Evolutionary conservation across 2,329 filamentous ascomycete species (phyloP), one percentile per base, ranked within the genome.

Genomic region (Pseudonectria buxi): DNA sequence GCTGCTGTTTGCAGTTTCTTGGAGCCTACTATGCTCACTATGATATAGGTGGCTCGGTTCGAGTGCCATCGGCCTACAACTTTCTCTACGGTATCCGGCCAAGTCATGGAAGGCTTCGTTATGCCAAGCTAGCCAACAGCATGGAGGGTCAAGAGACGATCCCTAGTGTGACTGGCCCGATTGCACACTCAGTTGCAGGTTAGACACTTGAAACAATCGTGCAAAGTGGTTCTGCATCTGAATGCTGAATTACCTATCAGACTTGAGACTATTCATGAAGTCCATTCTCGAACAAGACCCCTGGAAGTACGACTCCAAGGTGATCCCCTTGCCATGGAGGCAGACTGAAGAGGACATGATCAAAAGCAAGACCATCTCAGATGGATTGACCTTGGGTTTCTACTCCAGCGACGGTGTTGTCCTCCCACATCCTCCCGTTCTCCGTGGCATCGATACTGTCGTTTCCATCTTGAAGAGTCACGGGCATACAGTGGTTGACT

Each of bases 371-470:
- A 38, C 56, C 6, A 26, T 40, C 1, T 38, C 44, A 10, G 44
- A 42, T 1, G 39, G 38, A 0, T 36, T 62, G 12, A 55, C 42
- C 10, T 22, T 67, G 0, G 63, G 59, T 0, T 60, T 56, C 32
- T 63, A 55, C 24, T 41, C 44, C 9, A 54, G 49, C n/a, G 58
- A 39, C n/a, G 3, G 9, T 2, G n/a, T 50, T 32, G 56, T 59
- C 25, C 44, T 56, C n/a, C 57, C 59, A 9, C 60, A 64, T 28
- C 61, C 61, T 2, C 60, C 61, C 0, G 48, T 64, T n/a, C 40
- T 51, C 13, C 53, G 60, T 14, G 61, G 47, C 3, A 27, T 63
- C 3, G 34, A 55, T 4, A 51, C 32, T 3, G 50, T 58, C 7
- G 45, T 52, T 2, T 44, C 48, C 4, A 44, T 39, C 1, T 18